Percentiles rank a stretch among this genome's conserved stretches.
phyloP scores from a whole-genome alignment of 768 basidiomycete genomes.

The Pulveroboletus frians region DNA sequence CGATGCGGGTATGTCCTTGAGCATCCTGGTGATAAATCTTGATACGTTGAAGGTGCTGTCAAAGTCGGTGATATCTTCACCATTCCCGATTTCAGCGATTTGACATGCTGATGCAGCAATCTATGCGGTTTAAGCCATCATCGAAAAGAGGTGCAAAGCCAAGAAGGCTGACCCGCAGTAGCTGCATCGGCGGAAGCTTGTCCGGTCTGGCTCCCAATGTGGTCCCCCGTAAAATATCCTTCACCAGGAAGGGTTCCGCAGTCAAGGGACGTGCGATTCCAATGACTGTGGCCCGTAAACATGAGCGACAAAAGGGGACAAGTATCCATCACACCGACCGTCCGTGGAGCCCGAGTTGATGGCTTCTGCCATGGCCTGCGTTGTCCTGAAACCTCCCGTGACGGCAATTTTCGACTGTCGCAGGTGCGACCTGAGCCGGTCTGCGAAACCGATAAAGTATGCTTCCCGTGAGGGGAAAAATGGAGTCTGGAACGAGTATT shows the following conservation, averaged over 20 bases:
- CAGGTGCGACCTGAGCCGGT: constrained; percentile 22
- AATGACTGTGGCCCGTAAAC: constrained; percentile 15
- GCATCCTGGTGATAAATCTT: constrained; percentile 28
- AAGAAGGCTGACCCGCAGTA: constrained; percentile 22
- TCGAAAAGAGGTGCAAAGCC: not conserved
- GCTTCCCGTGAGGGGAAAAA: constrained; percentile 20
- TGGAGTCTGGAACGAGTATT: constrained; percentile 4
- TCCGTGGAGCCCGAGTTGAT: constrained; percentile 22
- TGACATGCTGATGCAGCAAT: constrained; percentile 29
- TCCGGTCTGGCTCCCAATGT: constrained; percentile 23
- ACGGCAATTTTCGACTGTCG: constrained; percentile 23
- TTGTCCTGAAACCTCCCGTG: constrained; percentile 30
- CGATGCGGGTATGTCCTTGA: constrained; percentile 27
- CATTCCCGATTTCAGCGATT: constrained; percentile 33
- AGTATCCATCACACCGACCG: constrained; percentile 14
- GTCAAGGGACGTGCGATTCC: constrained; percentile 28
- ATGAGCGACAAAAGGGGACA: not conserved
- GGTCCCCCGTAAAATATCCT: constrained; percentile 24
- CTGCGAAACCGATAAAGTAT: constrained; percentile 31
- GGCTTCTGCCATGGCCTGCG: constrained; percentile 26
- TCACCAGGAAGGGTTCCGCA: constrained; percentile 28
- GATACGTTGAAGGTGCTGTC: constrained; percentile 29
- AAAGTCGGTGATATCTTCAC: constrained; percentile 31
- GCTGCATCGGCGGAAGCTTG: constrained; percentile 36
- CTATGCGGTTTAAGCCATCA: constrained; percentile 7